These are phyloP conservation scores for Boletus patriciae DNA, from an alignment of 768 basidiomycete genomes.

Conservation along the genomic window DNA sequence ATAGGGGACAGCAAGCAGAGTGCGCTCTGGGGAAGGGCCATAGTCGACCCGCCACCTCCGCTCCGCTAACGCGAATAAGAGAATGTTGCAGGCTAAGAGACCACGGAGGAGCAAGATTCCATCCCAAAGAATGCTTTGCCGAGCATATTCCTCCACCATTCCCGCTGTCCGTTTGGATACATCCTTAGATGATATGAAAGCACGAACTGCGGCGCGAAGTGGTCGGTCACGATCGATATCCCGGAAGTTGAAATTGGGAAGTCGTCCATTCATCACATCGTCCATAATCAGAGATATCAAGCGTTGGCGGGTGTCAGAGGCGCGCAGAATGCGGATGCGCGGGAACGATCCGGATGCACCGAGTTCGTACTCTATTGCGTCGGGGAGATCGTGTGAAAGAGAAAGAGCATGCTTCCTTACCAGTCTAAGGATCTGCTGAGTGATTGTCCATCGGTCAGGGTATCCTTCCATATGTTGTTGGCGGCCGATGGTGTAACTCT, in stretches of 20 bases:
- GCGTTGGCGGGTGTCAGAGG: no score
- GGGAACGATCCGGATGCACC: constrained; percentile 4
- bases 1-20: constrained; percentile 11
- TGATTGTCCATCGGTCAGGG: constrained; percentile 31
- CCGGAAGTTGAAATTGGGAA: not conserved
- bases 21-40: constrained; percentile 20
- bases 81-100: constrained; percentile 26
- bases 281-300: no score
- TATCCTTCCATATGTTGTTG: constrained; percentile 23
- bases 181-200: constrained; percentile 14
- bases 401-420: constrained; percentile 3
- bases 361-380: no score
- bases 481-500: constrained; percentile 27
- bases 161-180: not conserved
- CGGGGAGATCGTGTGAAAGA: not conserved
- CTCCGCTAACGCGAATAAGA: constrained; percentile 26
- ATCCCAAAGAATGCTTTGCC: not conserved
- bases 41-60: constrained; percentile 36
- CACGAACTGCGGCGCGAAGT: not conserved
- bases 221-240: not conserved
- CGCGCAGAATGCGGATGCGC: not conserved
- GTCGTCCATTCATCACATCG: not conserved
- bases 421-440: constrained; percentile 28
- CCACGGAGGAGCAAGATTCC: constrained; percentile 27
- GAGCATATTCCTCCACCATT: constrained; percentile 3